Evolutionary conservation across 2,329 filamentous ascomycete genomes (phyloP).

Genomic region (Arthroderma sp.): DNA sequence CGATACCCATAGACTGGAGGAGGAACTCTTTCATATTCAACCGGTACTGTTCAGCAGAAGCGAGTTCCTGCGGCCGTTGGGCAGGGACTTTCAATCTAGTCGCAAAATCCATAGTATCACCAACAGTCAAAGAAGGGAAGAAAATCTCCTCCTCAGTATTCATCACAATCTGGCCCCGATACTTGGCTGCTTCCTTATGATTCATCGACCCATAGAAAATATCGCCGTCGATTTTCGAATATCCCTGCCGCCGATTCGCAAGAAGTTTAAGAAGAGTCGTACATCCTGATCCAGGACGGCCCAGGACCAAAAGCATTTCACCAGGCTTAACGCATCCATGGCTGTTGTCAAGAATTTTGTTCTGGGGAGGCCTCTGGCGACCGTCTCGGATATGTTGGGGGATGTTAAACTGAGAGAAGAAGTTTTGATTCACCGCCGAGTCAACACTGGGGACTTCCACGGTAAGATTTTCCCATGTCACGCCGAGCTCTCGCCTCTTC

Average conservation of each 20-base stretch:
- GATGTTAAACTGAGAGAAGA: too few relatives aligned
- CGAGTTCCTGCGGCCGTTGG: constrained; percentile 47
- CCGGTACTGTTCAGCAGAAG: constrained; percentile 39
- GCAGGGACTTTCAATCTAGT: constrained; percentile 72
- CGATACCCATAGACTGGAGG: constrained; percentile 40
- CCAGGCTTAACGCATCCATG: constrained; percentile 91
- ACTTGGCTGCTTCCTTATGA: constrained; percentile 55
- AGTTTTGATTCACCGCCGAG: too few relatives aligned
- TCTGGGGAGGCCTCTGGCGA: too few relatives aligned
- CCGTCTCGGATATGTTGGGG: too few relatives aligned
- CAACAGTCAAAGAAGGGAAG: constrained; percentile 71
- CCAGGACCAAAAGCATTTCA: constrained; percentile 59
- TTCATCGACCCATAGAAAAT: constrained; percentile 65
- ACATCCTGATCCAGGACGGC: constrained; percentile 43
- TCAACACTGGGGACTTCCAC: too few relatives aligned
- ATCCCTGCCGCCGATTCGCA: constrained; percentile 36
- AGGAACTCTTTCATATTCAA: constrained; percentile 19
- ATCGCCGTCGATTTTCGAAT: constrained; percentile 57
- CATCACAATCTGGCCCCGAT: constrained; percentile 72
- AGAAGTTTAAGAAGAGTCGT: constrained; percentile 79
- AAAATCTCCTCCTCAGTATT: constrained; percentile 79
- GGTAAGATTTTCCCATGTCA: too few relatives aligned
- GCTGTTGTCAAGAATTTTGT: constrained; percentile 23
- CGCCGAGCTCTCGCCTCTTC: too few relatives aligned
- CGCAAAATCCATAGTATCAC: constrained; percentile 74